Conservation (phyloP, 176 grass and related monocot species). For the Oryza brachyantha region DNA sequence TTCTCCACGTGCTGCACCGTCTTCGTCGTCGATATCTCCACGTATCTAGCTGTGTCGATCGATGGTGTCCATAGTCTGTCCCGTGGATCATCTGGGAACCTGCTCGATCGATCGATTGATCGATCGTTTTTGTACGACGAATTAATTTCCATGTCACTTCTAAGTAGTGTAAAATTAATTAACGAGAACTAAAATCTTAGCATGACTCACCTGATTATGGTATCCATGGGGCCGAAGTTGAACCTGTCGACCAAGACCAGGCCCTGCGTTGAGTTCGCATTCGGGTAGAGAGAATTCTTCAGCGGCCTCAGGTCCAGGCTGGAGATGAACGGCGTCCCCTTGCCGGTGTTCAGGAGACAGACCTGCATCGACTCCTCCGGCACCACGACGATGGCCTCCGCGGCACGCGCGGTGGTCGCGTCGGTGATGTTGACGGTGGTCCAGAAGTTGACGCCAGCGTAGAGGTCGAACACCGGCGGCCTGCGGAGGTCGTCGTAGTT, state of each 20-base stretch:
- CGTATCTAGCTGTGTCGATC: not conserved
- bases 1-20: not conserved
- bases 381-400: constrained; percentile 15
- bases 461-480: not conserved
- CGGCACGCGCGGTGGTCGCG: not conserved
- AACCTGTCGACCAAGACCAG: constrained; percentile 17
- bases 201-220: not conserved
- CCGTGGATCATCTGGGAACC: constrained; percentile 43
- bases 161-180: no score
- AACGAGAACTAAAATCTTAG: no score
- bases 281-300: constrained; percentile 3
- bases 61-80: constrained; percentile 1
- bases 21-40: constrained; percentile 1
- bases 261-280: not conserved
- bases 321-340: constrained; percentile 49
- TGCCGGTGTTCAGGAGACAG: constrained; percentile 31
- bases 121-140: no score
- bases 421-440: constrained; percentile 24
- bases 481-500: constrained; percentile 30
- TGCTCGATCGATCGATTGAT: no score
- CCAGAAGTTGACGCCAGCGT: constrained; percentile 39
- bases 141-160: no score
- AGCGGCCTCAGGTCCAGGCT: constrained; percentile 42
- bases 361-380: constrained; percentile 20
- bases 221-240: constrained; percentile 13